A percentile compares a stretch with the other conserved stretches of the same genome.
phyloP scores from a whole-genome alignment of 202 grass and related monocot genomes.

The Carex arenaria region DNA sequence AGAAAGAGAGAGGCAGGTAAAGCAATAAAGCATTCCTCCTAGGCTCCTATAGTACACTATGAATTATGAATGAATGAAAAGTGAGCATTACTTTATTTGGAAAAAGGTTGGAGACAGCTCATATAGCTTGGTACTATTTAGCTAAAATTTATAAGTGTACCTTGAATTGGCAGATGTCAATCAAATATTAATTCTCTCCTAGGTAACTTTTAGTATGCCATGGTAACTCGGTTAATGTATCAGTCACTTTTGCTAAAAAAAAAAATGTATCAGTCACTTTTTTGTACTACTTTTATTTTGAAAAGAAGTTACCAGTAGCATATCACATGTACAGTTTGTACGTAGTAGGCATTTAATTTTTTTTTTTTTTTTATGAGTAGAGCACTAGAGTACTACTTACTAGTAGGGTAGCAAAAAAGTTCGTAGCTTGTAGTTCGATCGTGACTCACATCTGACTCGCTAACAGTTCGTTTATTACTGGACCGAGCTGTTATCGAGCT shows the following conservation, averaged over 20 bases:
- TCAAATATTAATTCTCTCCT: not conserved
- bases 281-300: too few relatives aligned
- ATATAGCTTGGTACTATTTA: constrained; percentile 13
- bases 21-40: not conserved
- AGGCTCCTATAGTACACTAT: not conserved
- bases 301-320: too few relatives aligned
- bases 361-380: too few relatives aligned
- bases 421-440: too few relatives aligned
- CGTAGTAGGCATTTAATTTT: too few relatives aligned
- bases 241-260: not conserved
- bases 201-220: not conserved
- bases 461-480: too few relatives aligned
- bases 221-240: not conserved
- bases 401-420: too few relatives aligned
- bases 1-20: not conserved
- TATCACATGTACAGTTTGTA: too few relatives aligned
- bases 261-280: not conserved
- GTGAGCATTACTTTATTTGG: constrained; percentile 1
- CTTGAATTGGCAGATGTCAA: not conserved
- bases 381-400: too few relatives aligned
- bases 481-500: too few relatives aligned
- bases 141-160: constrained; percentile 19
- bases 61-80: constrained; percentile 11
- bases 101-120: constrained; percentile 20
- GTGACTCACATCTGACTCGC: too few relatives aligned